phyloP scores from a whole-genome alignment of 768 basidiomycete genomes.

The Dentipellis fragilis region DNA sequence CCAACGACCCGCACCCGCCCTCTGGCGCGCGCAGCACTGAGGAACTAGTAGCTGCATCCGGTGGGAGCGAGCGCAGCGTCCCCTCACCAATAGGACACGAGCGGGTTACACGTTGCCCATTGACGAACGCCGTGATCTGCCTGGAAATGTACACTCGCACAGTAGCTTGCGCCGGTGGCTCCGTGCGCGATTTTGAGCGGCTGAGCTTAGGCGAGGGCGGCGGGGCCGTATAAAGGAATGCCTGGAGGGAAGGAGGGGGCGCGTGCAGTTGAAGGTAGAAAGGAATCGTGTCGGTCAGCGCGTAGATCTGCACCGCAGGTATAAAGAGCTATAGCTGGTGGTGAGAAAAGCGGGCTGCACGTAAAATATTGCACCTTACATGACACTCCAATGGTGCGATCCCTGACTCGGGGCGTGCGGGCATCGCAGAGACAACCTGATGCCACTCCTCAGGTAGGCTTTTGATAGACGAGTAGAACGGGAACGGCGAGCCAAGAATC shows the following conservation, averaged over 20 bases:
- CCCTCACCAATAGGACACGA: constrained; percentile 39
- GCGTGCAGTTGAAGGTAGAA: constrained; percentile 57
- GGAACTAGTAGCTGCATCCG: constrained; percentile 19
- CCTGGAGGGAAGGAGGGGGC: constrained; percentile 31
- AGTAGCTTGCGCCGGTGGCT: constrained; percentile 3
- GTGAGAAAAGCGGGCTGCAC: not conserved
- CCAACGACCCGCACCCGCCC: constrained; percentile 31
- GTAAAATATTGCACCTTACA: too few relatives aligned
- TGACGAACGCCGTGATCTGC: constrained; percentile 31
- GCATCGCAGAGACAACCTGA: constrained; percentile 36
- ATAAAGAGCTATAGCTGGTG: constrained; percentile 40
- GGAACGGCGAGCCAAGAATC: constrained; percentile 30
- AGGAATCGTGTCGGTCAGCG: constrained; percentile 45
- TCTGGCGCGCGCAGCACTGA: constrained; percentile 12
- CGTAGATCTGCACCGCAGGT: constrained; percentile 45
- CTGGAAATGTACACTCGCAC: constrained; percentile 46
- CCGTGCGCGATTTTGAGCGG: constrained; percentile 12
- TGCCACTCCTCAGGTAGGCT: constrained; percentile 58
- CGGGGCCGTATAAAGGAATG: constrained; percentile 28
- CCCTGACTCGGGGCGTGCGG: constrained; percentile 23
- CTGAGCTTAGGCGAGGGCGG: constrained; percentile 4
- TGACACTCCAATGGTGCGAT: constrained; percentile 36
- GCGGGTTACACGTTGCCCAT: constrained; percentile 26
- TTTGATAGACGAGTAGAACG: constrained; percentile 52
- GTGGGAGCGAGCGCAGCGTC: constrained; percentile 34